Base-by-base conservation (phyloP, 1,284 basidiomycete species). In the Apiotrichum siamense region DNA sequence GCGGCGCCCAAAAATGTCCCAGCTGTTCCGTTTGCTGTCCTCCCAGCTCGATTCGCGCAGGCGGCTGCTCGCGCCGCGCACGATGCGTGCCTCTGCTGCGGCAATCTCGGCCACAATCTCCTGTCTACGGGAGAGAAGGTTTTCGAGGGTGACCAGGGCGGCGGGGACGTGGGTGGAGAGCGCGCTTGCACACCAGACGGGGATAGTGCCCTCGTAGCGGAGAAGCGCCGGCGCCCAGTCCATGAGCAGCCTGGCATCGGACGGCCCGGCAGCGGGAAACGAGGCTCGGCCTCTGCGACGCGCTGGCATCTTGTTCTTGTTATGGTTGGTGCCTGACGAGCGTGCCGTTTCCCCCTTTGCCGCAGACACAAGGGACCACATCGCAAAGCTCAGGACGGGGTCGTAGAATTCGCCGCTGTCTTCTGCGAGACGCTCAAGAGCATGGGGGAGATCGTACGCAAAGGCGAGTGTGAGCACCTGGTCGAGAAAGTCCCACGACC, bases 351-450 rank as follows among this genome's bases (percentile, higher is more conserved):
- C 41, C 2, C 41, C 41, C 29, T 43, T 43, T 4, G 41, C 41
- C 12, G 41, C 41, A 3, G 18, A n/a, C 3, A 43, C 27, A 11
- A 43, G 41, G 12, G 41, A 10, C 27, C 41, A 43, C 18, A 43
- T 18, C 2, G 41, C 21, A 27, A 31, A 43, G 3, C 41, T 21
- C 5, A 43, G 41, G n/a, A 43, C 41, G 20, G 41, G 41, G 11
- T 43, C 27, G 41, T 43, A 43, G 17, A 43, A 43, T 1, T 43
- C 29, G 12, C 41, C 41, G 41, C 41, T 43, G 41, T 31, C 27
- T 10, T 26, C 41, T 1, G 41, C 41, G 9, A 43, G 27, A 7
- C 29, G 41, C 41, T 43, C 41, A 12, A 43, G 41, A n/a, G 41
- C 41, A 15, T 43, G 41, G 11, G 41, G n/a, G 20, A 43, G 41